phyloP scores from a whole-genome alignment of 768 basidiomycete species.

The Boletus insuetus region DNA sequence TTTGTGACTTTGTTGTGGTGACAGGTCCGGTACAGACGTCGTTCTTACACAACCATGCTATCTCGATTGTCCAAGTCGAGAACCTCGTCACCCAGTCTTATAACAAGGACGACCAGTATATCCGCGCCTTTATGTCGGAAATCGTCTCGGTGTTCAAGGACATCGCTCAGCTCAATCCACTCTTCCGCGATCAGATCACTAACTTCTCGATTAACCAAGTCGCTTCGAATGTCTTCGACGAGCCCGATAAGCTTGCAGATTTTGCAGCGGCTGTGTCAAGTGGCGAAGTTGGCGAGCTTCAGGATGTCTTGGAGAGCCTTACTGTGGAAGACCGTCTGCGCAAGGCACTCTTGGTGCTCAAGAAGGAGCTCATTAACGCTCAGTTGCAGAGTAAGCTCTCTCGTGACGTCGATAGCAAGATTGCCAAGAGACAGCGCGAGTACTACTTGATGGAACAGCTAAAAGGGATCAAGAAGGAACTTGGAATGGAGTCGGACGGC shows the following conservation, averaged over 20 bases:
- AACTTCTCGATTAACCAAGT: slow-evolving; percentile 94
- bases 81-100: slow-evolving; percentile 81
- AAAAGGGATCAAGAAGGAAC: slow-evolving; percentile 93
- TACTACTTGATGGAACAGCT: slow-evolving; percentile 97
- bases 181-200: slow-evolving; percentile 98
- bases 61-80: slow-evolving; percentile 87
- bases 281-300: slow-evolving; percentile 89
- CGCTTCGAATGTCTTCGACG: slow-evolving; percentile 92
- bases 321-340: slow-evolving; percentile 85
- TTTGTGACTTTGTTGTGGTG: slow-evolving; percentile 1
- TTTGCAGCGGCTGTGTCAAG: slow-evolving; percentile 95
- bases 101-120: slow-evolving; percentile 91
- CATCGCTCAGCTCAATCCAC: slow-evolving; percentile 93
- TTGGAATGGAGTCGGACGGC: slow-evolving; percentile 93
- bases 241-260: slow-evolving; percentile 95
- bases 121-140: slow-evolving; percentile 94
- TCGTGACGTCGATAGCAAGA: slow-evolving; percentile 91
- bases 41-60: slow-evolving; percentile 75
- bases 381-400: slow-evolving; percentile 92
- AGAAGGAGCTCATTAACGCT: slow-evolving; percentile 97
- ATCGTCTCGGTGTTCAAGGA: slow-evolving; percentile 98
- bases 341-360: slow-evolving; percentile 87
- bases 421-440: slow-evolving; percentile 90
- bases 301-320: slow-evolving; percentile 87
- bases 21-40: slow-evolving; percentile 73